phyloP scores from a whole-genome alignment of 106 monocot species.

The Phalaenopsis aphrodite region DNA sequence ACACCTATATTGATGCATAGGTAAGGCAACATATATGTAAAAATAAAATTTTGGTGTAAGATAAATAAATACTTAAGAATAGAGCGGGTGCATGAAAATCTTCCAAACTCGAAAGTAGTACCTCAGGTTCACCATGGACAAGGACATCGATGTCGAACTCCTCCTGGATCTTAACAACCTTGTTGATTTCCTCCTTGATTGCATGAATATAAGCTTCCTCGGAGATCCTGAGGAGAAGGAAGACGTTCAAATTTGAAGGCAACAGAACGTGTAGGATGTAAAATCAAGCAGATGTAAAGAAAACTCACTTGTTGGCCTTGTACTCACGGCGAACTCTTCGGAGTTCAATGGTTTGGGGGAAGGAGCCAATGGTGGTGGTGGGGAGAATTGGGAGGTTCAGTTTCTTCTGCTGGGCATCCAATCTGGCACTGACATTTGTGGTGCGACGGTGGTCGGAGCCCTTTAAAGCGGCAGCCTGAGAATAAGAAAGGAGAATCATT shows the following conservation, averaged over 20 bases:
- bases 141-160: slow-evolving; percentile 21
- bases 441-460: slow-evolving; percentile 15
- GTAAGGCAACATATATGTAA: no score
- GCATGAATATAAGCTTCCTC: slow-evolving; percentile 18
- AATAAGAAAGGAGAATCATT: not conserved
- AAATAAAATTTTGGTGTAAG: no score
- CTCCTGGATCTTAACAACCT: slow-evolving; percentile 26
- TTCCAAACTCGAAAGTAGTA: not conserved
- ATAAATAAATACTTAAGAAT: no score
- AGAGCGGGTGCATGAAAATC: no score
- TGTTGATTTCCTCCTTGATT: slow-evolving; percentile 28
- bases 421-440: slow-evolving; percentile 21
- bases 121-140: slow-evolving; percentile 26
- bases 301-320: slow-evolving; percentile 20
- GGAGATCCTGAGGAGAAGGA: slow-evolving; percentile 11
- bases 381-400: slow-evolving; percentile 11
- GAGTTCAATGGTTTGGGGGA: slow-evolving; percentile 21
- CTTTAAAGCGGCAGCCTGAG: slow-evolving; percentile 18
- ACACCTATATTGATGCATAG: no score
- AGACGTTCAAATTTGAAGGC: not conserved
- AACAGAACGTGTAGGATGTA: not conserved
- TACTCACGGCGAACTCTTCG: slow-evolving; percentile 24
- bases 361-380: slow-evolving; percentile 23
- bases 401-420: slow-evolving; percentile 21
- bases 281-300: not conserved